Evolutionary conservation across 495 filamentous ascomycete species (phyloP), one percentile per base, ranked within the genome.

Genomic region (Aspergillus haitiensis): DNA sequence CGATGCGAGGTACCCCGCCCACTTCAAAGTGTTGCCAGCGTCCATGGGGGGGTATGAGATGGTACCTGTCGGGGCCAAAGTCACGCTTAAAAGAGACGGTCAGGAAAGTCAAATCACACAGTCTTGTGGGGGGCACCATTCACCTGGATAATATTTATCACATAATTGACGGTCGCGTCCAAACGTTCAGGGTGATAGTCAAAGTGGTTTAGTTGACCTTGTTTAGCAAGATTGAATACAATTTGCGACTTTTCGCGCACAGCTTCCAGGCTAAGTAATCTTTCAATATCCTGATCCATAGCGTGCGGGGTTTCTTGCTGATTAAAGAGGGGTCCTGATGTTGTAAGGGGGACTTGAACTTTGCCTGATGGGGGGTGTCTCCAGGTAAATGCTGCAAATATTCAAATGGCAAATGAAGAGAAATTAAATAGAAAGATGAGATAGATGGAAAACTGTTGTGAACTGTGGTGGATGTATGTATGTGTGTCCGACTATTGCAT

Each of bases 21-120:
- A 93, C 86, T 50, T 89, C 86, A 65, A 96, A 96, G 68, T 96
- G 92, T 72, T 96, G 92, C 84, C 92, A 92, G 35, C 92, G 82
- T 50, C 92, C 92, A 68, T 95, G 91, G 10, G 87, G 84, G 4
- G 92, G 92, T 37, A 77, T 77, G 2, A 60, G 52, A 45, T 82
- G 56, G 61, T 80, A 85, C 40, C 56, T 64, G 61, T 82, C 75
- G 0, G 82, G 81, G 21, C 78, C 81, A 60, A 78, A 84, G 65
- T 85, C 82, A 52, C 82, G 72, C 82, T 84, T 9, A 55, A 7
- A 34, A 27, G 15, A 46, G 2, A 21, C 10, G 12, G 32, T 47
- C 3, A 48, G 36, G 27, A 48, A 7, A 18, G 45, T 10, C 34
- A 11, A 37, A n/a, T 9, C 31, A 10, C 11, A 12, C 6, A 34